A percentile compares a stretch with the other conserved stretches of the same genome.
phyloP scores from a whole-genome alignment of 441 rosid genomes.

The Pelargonium cotyledonis region DNA sequence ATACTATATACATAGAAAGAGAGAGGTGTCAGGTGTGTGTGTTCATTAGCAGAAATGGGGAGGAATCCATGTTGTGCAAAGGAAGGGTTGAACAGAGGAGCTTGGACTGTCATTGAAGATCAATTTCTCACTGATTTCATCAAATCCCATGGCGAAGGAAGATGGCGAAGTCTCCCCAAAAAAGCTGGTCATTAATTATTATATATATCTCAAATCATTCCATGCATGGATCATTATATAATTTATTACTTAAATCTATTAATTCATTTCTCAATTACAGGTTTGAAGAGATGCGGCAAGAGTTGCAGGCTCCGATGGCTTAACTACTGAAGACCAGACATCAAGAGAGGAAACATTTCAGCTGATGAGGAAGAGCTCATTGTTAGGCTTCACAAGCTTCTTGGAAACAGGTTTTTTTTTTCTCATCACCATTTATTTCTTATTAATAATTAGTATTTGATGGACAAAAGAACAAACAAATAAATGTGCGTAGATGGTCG shows the following conservation, averaged over 20 bases:
- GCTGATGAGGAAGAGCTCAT: conserved; percentile 43
- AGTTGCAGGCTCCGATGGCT: conserved; percentile 40
- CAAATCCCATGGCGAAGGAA: conserved; percentile 30
- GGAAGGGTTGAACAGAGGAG: conserved; percentile 37
- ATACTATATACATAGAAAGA: too few species aligned
- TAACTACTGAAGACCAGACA: conserved; percentile 39
- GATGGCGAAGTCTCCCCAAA: conserved; percentile 33
- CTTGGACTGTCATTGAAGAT: conserved; percentile 38
- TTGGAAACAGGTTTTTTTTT: conserved; percentile 34
- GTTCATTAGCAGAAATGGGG: conserved; percentile 20
- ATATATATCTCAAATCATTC: too few species aligned
- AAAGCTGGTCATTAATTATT: conserved; percentile 18
- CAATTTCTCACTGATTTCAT: conserved; percentile 26
- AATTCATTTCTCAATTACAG: conserved; percentile 7
- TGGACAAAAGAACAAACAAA: too few species aligned
- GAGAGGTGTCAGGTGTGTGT: too few species aligned
- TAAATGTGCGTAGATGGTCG: conserved; percentile 26
- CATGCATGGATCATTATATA: background rate
- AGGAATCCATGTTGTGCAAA: conserved; percentile 35
- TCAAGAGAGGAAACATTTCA: conserved; percentile 41
- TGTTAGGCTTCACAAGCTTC: conserved; percentile 38
- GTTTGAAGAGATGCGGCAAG: conserved; percentile 36
- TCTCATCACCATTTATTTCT: background rate
- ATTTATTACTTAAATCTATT: too few species aligned
- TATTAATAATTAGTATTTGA: background rate